Conservation (phyloP, 108 stramenopile genomes). For the Nitzschia sp. region DNA sequence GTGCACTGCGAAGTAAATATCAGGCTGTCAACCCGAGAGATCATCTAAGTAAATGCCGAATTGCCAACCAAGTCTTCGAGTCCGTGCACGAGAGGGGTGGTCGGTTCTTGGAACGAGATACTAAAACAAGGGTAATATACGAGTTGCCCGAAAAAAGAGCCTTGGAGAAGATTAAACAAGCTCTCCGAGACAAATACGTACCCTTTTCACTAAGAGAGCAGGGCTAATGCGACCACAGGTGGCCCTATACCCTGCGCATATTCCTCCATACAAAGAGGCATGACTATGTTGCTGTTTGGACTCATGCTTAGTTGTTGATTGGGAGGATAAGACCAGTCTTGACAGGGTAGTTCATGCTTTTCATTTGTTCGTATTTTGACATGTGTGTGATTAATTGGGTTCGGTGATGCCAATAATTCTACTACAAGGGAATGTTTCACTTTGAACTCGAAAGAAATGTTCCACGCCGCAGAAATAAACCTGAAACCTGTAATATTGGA, state of each 20-base stretch:
- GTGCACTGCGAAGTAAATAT: background rate
- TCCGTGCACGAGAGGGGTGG: slow-evolving; percentile 4
- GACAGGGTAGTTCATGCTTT: too few relatives aligned
- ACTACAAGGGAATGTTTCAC: too few relatives aligned
- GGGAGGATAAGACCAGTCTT: too few relatives aligned
- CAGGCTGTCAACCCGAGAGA: background rate
- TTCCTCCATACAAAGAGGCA: background rate
- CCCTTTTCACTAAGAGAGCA: slow-evolving; percentile 2
- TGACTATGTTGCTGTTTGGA: too few relatives aligned
- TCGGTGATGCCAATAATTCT: too few relatives aligned
- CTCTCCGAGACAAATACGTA: slow-evolving; percentile 25
- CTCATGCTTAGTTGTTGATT: too few relatives aligned
- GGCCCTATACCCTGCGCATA: background rate
- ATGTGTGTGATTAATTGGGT: too few relatives aligned
- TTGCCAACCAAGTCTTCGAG: slow-evolving; percentile 12
- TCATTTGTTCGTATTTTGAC: too few relatives aligned
- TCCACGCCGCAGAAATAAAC: too few relatives aligned
- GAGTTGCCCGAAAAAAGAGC: slow-evolving; percentile 10
- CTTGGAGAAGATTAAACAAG: slow-evolving; percentile 26
- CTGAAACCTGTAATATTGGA: too few relatives aligned
- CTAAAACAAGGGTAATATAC: slow-evolving; percentile 12
- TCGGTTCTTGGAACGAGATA: slow-evolving; percentile 21
- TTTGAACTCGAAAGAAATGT: too few relatives aligned
- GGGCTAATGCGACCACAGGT: background rate
- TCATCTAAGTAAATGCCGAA: background rate